Conservation (phyloP, 164 flowering plant species). For the Platanus orientalis region DNA sequence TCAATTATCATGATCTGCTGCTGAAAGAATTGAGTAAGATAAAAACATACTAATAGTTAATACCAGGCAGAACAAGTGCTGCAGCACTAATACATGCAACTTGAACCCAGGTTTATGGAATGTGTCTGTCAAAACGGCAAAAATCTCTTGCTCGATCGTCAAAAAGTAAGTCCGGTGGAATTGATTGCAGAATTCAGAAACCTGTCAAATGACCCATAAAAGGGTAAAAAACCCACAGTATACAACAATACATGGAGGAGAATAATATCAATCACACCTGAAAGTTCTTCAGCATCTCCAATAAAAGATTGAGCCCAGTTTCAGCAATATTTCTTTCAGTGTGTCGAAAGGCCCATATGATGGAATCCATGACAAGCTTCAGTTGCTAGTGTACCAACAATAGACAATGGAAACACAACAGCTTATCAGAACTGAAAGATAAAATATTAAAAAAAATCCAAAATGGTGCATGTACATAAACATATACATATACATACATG, state of each 20-base stretch:
- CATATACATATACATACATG: background rate
- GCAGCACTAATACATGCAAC: conserved; percentile 68
- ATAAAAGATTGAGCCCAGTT: conserved; percentile 65
- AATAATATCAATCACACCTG: conserved; percentile 35
- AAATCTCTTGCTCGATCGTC: conserved; percentile 75
- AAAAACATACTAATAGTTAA: background rate
- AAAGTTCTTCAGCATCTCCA: conserved; percentile 79
- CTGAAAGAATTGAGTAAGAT: background rate
- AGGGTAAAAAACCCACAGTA: background rate
- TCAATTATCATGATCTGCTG: background rate
- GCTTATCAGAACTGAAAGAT: background rate
- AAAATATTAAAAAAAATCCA: background rate
- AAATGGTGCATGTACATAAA: background rate
- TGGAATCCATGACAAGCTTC: conserved; percentile 78
- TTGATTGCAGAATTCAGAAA: conserved; percentile 69
- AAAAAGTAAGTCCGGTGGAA: conserved; percentile 61
- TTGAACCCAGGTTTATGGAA: conserved; percentile 87
- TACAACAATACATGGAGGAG: background rate
- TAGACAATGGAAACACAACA: background rate
- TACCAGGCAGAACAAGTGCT: conserved; percentile 74
- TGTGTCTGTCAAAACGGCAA: conserved; percentile 82
- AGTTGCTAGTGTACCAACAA: conserved; percentile 42
- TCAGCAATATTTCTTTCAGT: conserved; percentile 82
- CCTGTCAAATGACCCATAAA: conserved; percentile 30
- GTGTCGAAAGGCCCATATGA: conserved; percentile 85